Evolutionary conservation across 2,329 filamentous ascomycete genomes (phyloP).

Genomic region (Amesomyces nigricolor): DNA sequence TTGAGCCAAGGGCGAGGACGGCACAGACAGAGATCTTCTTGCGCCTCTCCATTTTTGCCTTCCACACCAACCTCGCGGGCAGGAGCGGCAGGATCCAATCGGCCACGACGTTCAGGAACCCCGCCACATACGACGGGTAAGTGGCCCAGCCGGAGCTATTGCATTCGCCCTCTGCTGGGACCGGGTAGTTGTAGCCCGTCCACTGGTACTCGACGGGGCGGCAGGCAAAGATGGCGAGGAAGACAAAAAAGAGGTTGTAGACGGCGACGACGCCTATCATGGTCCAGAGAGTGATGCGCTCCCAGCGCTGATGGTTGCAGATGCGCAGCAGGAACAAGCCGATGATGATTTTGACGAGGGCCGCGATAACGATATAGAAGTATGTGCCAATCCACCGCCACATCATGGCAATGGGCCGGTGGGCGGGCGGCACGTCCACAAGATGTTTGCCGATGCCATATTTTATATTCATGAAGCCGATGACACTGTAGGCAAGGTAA

Average conservation of each 20-base stretch:
- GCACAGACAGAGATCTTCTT: neutral
- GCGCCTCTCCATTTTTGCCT: neutral
- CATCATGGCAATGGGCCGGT: neutral
- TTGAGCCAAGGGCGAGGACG: neutral
- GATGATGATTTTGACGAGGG: neutral
- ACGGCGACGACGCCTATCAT: neutral
- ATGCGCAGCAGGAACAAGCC: neutral
- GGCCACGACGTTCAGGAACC: neutral
- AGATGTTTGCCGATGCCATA: neutral
- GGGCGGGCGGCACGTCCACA: neutral
- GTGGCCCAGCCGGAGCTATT: neutral
- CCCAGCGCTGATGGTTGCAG: neutral
- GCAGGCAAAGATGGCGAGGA: neutral
- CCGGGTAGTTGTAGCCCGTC: neutral
- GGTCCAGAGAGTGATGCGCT: neutral
- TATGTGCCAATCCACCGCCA: neutral
- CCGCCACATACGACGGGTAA: neutral
- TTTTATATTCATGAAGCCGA: neutral
- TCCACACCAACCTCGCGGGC: neutral
- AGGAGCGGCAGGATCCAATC: neutral
- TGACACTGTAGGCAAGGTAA: neutral
- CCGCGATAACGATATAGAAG: neutral
- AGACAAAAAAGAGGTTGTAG: neutral
- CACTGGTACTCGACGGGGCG: neutral
- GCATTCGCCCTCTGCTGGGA: neutral